A percentile compares a stretch with the other conserved stretches of the same genome.
Conservation (phyloP, 495 filamentous ascomycete species). For the Aspergillus saccharolyticus region DNA sequence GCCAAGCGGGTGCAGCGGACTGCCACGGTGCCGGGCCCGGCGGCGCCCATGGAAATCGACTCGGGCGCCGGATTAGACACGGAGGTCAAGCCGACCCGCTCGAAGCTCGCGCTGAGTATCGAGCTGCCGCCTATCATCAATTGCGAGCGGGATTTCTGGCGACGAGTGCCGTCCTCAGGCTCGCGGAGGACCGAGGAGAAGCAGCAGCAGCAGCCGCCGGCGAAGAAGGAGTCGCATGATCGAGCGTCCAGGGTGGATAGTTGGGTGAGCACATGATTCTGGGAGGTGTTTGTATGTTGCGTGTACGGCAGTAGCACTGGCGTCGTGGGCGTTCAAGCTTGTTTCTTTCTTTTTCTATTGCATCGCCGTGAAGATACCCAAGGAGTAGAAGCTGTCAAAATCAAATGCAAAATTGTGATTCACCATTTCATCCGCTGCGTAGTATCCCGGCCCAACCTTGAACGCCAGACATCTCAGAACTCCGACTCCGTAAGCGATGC, state of each 20-base stretch:
- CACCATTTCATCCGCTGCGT: no score
- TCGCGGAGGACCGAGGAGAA: conserved; percentile 29
- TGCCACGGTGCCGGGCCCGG: not conserved
- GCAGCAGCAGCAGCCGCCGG: conserved; percentile 20
- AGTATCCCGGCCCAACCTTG: no score
- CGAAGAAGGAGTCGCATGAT: conserved; percentile 18
- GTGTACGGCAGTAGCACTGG: conserved; percentile 6
- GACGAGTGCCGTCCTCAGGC: conserved; percentile 26
- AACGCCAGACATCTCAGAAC: no score
- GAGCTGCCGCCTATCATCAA: conserved; percentile 46
- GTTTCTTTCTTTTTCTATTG: not conserved
- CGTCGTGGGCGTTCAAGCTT: conserved; percentile 24
- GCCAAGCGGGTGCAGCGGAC: conserved; percentile 32
- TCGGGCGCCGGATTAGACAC: conserved; percentile 21
- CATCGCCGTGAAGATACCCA: conserved; percentile 33
- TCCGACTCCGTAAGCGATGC: not conserved
- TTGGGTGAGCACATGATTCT: conserved; percentile 25
- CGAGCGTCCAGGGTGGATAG: conserved; percentile 25
- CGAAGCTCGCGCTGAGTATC: conserved; percentile 29
- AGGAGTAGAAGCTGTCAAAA: conserved; percentile 16
- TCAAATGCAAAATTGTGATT: no score
- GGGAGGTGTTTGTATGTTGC: not conserved
- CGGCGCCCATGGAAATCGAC: conserved; percentile 33
- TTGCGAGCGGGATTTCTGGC: conserved; percentile 44
- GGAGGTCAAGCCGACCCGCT: conserved; percentile 23